Base-by-base conservation (phyloP, 2,329 filamentous ascomycete species). In the Westerdykella ornata region DNA sequence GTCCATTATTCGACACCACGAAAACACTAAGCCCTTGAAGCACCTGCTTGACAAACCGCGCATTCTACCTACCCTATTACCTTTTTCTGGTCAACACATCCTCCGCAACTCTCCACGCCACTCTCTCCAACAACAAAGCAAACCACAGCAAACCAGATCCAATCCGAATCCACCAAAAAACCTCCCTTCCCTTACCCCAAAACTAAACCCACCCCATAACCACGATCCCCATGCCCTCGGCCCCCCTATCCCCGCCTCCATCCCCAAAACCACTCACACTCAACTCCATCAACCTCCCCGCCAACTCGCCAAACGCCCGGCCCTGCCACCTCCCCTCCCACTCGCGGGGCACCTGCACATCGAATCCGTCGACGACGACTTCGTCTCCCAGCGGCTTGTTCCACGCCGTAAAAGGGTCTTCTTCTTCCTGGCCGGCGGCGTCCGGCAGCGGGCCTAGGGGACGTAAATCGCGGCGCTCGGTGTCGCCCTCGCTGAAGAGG, bases 291-390 rank as follows among this genome's bases (percentile, higher is more conserved):
- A 60, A 46, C 35, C 46, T 28, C 3, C 7, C 32, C 11, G 52
- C 54, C 32, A 60, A 45, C 12, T 17, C 43, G 3, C 43, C 20
- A 20, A 59, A 56, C 49, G 31, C 19, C 3, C 9, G 31, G 16
- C 45, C 53, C 42, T 62, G 54, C 39, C 48, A 51, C 26, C 43
- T 57, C 0, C 52, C 51, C 47, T 49, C 45, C 57, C 57, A 61
- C 33, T 54, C 48, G 4, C 38, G 20, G 2, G 56, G 53, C 2
- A 60, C 38, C 38, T 53, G 47, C 9, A 61, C 48, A 38, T 60
- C 54, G 20, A 57, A 62, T 1, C 59, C 57, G 42, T 62, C 57
- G 5, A 61, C 38, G 1, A 58, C 52, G 0, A 59, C 59, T 19
- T 57, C 53, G 13, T 56, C 52, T 7, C 56, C 59, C 0, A 60